Percentiles rank a stretch among this genome's conserved stretches.
Evolutionary conservation across 2,329 filamentous ascomycete species (phyloP).

Genomic region (Pyrenochaeta sp.): DNA sequence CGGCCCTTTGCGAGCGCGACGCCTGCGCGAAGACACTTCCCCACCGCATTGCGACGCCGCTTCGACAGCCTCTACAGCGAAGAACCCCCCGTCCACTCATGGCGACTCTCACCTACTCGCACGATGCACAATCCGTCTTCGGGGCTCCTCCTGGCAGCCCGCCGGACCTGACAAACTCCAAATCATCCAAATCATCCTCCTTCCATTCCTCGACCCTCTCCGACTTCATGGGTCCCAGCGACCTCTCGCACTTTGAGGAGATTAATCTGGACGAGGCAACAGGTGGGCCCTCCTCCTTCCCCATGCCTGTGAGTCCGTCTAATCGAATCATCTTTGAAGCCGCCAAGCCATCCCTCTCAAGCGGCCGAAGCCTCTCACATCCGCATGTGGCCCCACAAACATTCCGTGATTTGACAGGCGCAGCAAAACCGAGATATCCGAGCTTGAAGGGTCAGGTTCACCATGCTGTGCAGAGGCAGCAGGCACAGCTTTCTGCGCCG

Average conservation of each 20-base stretch:
- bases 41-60: slow-evolving; percentile 35
- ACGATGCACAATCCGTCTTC: slow-evolving; percentile 37
- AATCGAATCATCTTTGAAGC: slow-evolving; percentile 45
- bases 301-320: slow-evolving; percentile 43
- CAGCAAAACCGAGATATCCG: slow-evolving; percentile 49
- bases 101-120: slow-evolving; percentile 44
- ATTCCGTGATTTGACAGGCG: slow-evolving; percentile 51
- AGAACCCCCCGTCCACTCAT: slow-evolving; percentile 47
- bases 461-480: slow-evolving; percentile 38
- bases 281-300: slow-evolving; percentile 53
- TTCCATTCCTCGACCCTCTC: slow-evolving; percentile 81
- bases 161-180: slow-evolving; percentile 81
- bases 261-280: slow-evolving; percentile 79
- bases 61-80: slow-evolving; percentile 20
- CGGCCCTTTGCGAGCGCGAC: slow-evolving; percentile 34
- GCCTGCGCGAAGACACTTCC: slow-evolving; percentile 29
- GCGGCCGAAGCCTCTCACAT: slow-evolving; percentile 23
- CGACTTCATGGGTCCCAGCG: slow-evolving; percentile 66
- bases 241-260: slow-evolving; percentile 89
- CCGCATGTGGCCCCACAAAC: slow-evolving; percentile 31
- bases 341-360: slow-evolving; percentile 27
- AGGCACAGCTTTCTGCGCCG: slow-evolving; percentile 49
- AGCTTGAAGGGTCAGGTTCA: slow-evolving; percentile 52
- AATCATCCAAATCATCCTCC: slow-evolving; percentile 90
- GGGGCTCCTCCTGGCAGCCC: slow-evolving; percentile 70